Evolutionary conservation across 2,329 filamentous ascomycete genomes (phyloP), one percentile per base, ranked within the genome.

Genomic region (Curvularia hawaiiensis): DNA sequence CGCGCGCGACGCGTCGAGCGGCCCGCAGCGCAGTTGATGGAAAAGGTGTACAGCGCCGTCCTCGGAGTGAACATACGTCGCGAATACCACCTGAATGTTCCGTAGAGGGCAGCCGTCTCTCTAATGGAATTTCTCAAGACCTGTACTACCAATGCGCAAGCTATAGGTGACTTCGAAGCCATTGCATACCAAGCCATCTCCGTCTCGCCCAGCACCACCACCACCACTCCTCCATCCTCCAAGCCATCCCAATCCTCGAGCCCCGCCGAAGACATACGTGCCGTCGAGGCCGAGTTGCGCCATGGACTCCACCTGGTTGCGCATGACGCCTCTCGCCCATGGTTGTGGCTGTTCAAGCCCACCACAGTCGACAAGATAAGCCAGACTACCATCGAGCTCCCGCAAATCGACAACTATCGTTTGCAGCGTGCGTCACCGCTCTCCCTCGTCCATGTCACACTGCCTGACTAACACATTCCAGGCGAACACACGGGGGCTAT

Each of bases 111-210:
- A 50, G 56, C 62, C 38, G 60, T 63, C 65, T 71, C 64, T 72
- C 72, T 72, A 71, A 75, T 76, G 73, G 71, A 76, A 71, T 73
- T 74, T 73, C 69, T 74, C 67, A 75, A 68, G 58, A 69, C 68
- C 38, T 76, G 73, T 62, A 64, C 57, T 56, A 75, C 74, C 38
- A 77, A 75, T 70, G 74, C 73, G 69, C 73, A 75, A 65, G 71
- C 69, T 68, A 72, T 77, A 63, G 73, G 72, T 64, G 72, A 73
- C 61, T 74, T 74, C 50, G 72, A 75, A 63, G 72, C 72, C 50
- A 60, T 76, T 64, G 70, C 69, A 56, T 75, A 69, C 52, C 74
- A 75, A 59, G 72, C 74, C 63, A 68, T 76, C 63, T 72, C 72
- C 6, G 56, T 75, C 52, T 59, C 66, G 18, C 69, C 64, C 61